phyloP scores from a whole-genome alignment of 2,329 filamentous ascomycete genomes.

The Hypoxylon rubiginosum region DNA sequence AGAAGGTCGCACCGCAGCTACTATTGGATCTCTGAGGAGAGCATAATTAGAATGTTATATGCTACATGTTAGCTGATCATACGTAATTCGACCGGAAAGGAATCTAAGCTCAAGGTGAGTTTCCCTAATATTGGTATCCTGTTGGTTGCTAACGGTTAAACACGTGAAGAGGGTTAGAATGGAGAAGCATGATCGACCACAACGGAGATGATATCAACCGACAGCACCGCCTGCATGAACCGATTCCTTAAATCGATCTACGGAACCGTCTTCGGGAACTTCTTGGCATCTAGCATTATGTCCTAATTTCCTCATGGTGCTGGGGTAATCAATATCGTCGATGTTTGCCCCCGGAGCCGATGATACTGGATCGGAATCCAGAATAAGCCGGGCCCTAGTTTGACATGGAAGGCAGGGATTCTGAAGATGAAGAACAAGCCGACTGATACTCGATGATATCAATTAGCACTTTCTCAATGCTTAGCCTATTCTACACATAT shows the following conservation, averaged over 20 bases:
- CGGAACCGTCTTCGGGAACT: slow-evolving; percentile 12
- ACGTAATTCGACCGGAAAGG: neutral
- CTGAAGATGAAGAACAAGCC: neutral
- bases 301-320: slow-evolving; percentile 12
- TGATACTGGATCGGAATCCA: slow-evolving; percentile 1
- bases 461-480: neutral
- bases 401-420: neutral
- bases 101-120: slow-evolving; percentile 7
- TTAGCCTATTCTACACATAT: neutral
- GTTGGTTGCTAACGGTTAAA: slow-evolving; percentile 6
- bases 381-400: slow-evolving; percentile 2
- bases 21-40: slow-evolving; percentile 81
- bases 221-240: slow-evolving; percentile 15
- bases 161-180: slow-evolving; percentile 6
- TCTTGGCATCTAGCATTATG: slow-evolving; percentile 25
- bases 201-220: slow-evolving; percentile 4
- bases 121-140: neutral
- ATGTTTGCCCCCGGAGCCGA: slow-evolving; percentile 1
- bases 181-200: slow-evolving; percentile 24
- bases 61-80: neutral
- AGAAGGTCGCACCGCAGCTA: slow-evolving; percentile 87
- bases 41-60: neutral
- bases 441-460: neutral
- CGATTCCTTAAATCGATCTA: slow-evolving; percentile 29
- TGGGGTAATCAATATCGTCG: neutral